phyloP scores from a whole-genome alignment of 176 grass and related monocot genomes.

The Bolboschoenus planiculmis region DNA sequence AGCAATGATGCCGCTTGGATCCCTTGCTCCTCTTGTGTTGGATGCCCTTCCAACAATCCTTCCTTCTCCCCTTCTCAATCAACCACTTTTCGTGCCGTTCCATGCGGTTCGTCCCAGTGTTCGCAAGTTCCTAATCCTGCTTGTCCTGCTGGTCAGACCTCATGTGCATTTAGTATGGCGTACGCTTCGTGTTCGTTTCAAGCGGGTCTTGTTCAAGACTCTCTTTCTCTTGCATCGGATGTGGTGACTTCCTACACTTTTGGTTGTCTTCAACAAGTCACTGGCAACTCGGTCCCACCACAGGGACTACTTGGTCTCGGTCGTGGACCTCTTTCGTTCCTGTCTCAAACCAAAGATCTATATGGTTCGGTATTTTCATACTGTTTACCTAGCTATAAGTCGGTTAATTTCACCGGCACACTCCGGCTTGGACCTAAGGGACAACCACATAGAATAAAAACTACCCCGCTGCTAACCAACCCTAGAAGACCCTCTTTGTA shows the following conservation, averaged over 20 bases:
- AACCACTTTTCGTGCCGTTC: slow-evolving; percentile 33
- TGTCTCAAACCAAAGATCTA: slow-evolving; percentile 60
- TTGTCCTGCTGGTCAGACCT: slow-evolving; percentile 21
- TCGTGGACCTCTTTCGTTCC: slow-evolving; percentile 65
- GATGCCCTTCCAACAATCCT: slow-evolving; percentile 33
- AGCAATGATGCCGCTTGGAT: slow-evolving; percentile 84
- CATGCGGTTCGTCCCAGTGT: slow-evolving; percentile 54
- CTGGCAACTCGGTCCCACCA: slow-evolving; percentile 63
- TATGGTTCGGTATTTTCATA: slow-evolving; percentile 76
- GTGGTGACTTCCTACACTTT: slow-evolving; percentile 62
- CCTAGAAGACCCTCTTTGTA: slow-evolving; percentile 72
- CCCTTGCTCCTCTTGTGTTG: slow-evolving; percentile 53
- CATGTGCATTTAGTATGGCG: slow-evolving; percentile 64
- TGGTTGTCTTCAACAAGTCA: slow-evolving; percentile 57
- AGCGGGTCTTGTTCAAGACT: slow-evolving; percentile 53
- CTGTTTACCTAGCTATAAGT: slow-evolving; percentile 83
- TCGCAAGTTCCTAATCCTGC: slow-evolving; percentile 39
- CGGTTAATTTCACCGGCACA: slow-evolving; percentile 80
- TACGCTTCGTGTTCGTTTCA: slow-evolving; percentile 56
- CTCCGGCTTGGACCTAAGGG: slow-evolving; percentile 62
- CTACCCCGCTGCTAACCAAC: slow-evolving; percentile 63
- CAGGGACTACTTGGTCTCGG: slow-evolving; percentile 84
- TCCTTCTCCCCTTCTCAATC: slow-evolving; percentile 43
- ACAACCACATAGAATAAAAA: slow-evolving; percentile 66
- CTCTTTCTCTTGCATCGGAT: slow-evolving; percentile 55